A percentile compares a stretch with the other conserved stretches of the same genome.
Evolutionary conservation across 1,139 yeast species (phyloP).

Genomic region (Pichia sp.): DNA sequence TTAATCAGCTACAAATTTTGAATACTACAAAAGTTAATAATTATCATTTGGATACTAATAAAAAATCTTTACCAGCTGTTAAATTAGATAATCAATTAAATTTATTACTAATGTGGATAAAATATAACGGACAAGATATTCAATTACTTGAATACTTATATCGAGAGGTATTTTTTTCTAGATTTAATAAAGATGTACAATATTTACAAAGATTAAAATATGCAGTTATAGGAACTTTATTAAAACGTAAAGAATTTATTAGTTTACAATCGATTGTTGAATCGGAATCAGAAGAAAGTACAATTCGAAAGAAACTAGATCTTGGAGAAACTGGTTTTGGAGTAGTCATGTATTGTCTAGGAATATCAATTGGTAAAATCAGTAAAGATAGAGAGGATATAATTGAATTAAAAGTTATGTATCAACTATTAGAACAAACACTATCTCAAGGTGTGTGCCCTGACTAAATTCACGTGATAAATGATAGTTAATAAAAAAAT

Average conservation of each 20-base stretch:
- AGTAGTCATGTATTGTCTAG: neutral
- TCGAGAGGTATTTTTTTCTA: conserved; percentile 23
- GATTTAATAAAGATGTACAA: neutral
- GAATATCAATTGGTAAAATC: neutral
- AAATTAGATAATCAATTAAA: neutral
- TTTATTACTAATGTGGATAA: conserved; percentile 21
- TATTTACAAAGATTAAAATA: conserved; percentile 3
- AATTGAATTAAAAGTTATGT: no score
- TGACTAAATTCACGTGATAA: conserved; percentile 1
- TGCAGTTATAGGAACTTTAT: conserved; percentile 1
- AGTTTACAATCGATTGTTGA: neutral
- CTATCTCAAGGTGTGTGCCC: neutral
- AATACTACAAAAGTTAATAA: neutral
- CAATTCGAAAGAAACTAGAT: no score
- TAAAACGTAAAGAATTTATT: conserved; percentile 2
- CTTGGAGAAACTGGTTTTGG: neutral
- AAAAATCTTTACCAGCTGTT: neutral
- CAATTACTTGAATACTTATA: conserved; percentile 27
- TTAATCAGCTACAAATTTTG: conserved; percentile 8
- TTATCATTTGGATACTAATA: neutral
- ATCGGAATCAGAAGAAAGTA: no score
- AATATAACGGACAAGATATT: conserved; percentile 27
- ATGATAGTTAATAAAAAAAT: no score
- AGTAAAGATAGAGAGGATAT: neutral
- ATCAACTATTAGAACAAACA: no score